Evolutionary conservation across 1,284 basidiomycete genomes (phyloP), one percentile per base, ranked within the genome.

Genomic region (Pisolithus thermaeus): DNA sequence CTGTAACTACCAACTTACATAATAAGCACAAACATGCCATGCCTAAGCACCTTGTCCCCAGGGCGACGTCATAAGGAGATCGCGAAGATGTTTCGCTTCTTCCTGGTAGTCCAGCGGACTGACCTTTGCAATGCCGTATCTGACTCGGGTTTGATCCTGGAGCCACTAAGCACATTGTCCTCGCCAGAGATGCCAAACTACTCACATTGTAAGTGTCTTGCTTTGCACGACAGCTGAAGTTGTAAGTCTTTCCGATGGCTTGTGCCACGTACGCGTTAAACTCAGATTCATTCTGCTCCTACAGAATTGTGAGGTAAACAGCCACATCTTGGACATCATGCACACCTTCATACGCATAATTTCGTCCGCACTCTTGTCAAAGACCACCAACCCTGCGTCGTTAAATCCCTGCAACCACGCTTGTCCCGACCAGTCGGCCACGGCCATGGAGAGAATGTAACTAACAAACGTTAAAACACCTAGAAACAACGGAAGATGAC

Each of bases 381-480:
- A 84, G 12, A 97, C 70, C 20, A 76, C 73, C 53, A 84, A 69
- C 3, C 94, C 96, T 28, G 90, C 83, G 14, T 99, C 97, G 67
- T 99, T 97, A 77, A 99, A 99, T 1, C 92, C 93, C 53, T 90
- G 90, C 41, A 99, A 73, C 96, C 96, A 99, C 25, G 87, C 80
- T 65, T 94, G 90, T 20, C 85, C 87, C 14, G 92, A 89, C 70
- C 87, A 81, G 69, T 99, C 97, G 37, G 92, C 84, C 12, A 93
- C 87, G 50, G 92, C 92, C 72, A 97, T 79, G 28, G 84, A 80
- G 57, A 99, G 79, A 57, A 97, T 87, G 70, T 97, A 99, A 57
- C 93, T 96, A 59, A 18, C 3, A 32, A 23, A 38, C 53, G 45
- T 35, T 41, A 55, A 45, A 47, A 30, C 7, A 51, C 38, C 41